phyloP scores from a whole-genome alignment of 768 basidiomycete genomes.

The Mycena haematopus region DNA sequence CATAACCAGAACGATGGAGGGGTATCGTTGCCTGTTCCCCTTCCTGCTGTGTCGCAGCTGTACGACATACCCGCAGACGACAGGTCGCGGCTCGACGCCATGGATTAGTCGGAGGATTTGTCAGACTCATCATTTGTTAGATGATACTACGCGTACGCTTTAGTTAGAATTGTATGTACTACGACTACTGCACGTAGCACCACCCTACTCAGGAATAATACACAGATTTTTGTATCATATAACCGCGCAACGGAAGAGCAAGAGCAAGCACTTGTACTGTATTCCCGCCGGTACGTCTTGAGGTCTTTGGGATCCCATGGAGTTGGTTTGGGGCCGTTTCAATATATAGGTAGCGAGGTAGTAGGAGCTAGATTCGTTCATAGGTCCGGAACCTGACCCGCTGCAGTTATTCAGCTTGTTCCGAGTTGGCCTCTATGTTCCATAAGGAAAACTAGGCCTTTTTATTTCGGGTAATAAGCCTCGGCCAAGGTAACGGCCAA shows the following conservation, averaged over 20 bases:
- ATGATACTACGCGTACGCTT: neutral
- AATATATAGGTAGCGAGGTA: too few species aligned
- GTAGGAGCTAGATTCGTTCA: too few species aligned
- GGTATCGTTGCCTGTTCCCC: slow-evolving; percentile 5
- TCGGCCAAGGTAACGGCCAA: too few species aligned
- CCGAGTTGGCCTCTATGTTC: too few species aligned
- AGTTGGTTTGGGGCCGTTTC: too few species aligned
- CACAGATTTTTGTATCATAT: neutral
- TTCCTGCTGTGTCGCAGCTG: neutral
- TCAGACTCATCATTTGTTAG: slow-evolving; percentile 1
- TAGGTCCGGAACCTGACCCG: too few species aligned
- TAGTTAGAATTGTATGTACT: slow-evolving; percentile 20
- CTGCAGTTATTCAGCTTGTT: too few species aligned
- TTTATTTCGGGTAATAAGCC: too few species aligned
- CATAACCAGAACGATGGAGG: slow-evolving; percentile 27
- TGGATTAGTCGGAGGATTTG: neutral
- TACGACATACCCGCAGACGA: neutral
- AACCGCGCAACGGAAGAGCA: neutral
- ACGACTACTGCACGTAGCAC: slow-evolving; percentile 10
- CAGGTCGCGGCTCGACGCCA: slow-evolving; percentile 20
- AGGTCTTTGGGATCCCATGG: too few species aligned
- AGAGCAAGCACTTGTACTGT: too few species aligned
- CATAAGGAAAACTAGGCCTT: too few species aligned
- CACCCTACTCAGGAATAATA: slow-evolving; percentile 22
- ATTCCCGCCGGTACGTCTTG: too few species aligned